Conservation (phyloP, 1,139 yeast genomes). For the Kodamaea ohmeri region DNA sequence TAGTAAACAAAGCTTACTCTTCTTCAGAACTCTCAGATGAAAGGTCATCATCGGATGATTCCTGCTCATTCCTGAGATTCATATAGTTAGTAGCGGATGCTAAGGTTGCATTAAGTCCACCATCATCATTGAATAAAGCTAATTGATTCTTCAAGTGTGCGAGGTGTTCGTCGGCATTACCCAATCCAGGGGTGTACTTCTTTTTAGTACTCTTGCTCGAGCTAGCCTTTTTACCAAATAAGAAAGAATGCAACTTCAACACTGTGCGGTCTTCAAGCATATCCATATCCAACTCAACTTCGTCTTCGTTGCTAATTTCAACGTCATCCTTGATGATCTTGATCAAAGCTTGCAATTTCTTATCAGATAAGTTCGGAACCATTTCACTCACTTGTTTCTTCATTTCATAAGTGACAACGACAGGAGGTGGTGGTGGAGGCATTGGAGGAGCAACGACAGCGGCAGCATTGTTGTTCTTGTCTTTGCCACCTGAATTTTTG, state of each 20-base stretch:
- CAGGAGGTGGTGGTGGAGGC: conserved; percentile 17
- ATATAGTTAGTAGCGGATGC: conserved; percentile 23
- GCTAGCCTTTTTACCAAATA: conserved; percentile 57
- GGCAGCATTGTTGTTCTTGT: conserved; percentile 13
- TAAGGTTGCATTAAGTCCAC: conserved; percentile 21
- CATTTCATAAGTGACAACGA: conserved; percentile 87
- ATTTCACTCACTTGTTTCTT: conserved; percentile 89
- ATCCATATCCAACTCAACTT: conserved; percentile 93
- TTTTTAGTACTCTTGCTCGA: conserved; percentile 37
- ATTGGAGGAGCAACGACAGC: conserved; percentile 20
- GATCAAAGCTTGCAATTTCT: conserved; percentile 78
- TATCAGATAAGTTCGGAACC: conserved; percentile 74
- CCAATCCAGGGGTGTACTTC: conserved; percentile 54
- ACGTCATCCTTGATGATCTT: conserved; percentile 84
- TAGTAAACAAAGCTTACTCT: conserved; percentile 34
- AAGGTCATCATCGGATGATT: conserved; percentile 35
- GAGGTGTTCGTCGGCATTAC: conserved; percentile 67
- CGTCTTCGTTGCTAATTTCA: conserved; percentile 76
- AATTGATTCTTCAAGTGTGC: conserved; percentile 82
- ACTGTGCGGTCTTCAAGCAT: conserved; percentile 84
- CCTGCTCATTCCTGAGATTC: conserved; percentile 28
- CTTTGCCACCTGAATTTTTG: conserved; percentile 13
- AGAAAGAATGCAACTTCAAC: conserved; percentile 75
- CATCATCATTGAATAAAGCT: conserved; percentile 65
- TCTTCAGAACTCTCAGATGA: conserved; percentile 65